These are phyloP conservation scores for Fusarium sp. DNA, from an alignment of 2,329 filamentous ascomycete species.

Conservation along the genomic window DNA sequence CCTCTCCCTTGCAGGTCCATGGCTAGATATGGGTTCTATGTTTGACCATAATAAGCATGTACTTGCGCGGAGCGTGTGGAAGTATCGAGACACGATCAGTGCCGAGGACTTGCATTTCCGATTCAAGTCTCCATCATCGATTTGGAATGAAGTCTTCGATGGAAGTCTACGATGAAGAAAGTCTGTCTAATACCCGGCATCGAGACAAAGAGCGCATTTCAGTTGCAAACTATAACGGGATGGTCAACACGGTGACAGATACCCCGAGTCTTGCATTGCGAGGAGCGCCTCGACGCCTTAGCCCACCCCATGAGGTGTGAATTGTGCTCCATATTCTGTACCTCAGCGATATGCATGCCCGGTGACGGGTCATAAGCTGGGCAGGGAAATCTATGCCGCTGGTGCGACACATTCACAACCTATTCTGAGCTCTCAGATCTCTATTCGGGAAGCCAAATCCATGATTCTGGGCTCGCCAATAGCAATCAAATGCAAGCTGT, in stretches of 20 bases:
- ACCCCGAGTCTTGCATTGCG: not conserved
- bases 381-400: not conserved
- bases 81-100: not conserved
- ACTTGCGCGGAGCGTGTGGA: not conserved
- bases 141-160: not conserved
- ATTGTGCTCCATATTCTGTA: not conserved
- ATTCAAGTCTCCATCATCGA: not conserved
- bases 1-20: slow-evolving; percentile 2
- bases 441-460: not conserved
- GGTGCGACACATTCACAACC: not conserved
- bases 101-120: not conserved
- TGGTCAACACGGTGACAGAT: not conserved
- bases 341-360: not conserved
- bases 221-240: not conserved
- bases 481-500: not conserved
- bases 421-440: not conserved
- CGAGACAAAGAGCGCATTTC: not conserved
- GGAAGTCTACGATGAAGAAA: not conserved
- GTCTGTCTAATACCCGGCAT: not conserved
- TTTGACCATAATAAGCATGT: not conserved
- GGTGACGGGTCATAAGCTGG: not conserved
- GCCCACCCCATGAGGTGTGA: not conserved
- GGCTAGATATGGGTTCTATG: not conserved
- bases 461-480: not conserved
- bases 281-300: not conserved